Evolutionary conservation across 805 yeast genomes (phyloP), one percentile per base, ranked within the genome.

Genomic region (Barnettozyma sp.): DNA sequence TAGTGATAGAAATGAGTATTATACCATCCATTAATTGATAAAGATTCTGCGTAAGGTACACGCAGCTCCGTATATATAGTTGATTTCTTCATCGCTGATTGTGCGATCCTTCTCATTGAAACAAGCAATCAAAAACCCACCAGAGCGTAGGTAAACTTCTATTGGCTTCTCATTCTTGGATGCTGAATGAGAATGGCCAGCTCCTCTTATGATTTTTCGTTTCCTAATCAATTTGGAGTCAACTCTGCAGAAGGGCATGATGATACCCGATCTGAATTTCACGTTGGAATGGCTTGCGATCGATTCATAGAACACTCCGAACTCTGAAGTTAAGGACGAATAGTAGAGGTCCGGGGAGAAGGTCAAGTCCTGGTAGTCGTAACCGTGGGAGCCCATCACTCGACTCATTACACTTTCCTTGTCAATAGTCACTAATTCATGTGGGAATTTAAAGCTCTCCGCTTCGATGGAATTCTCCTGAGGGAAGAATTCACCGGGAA

Each of bases 161-260:
- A 68, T 45, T 13, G 47, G 46, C 20, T 55, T 41, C 2, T 33
- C 38, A 16, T 29, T 31, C 4, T 16, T 28, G 8, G 25, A 14
- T 42, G n/a, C 43, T 50, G 30, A 22, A 9, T 12, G 9, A 22
- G 24, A 22, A 12, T 6, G n/a, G n/a, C n/a, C n/a, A n/a, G n/a
- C n/a, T n/a, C 31, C 33, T 24, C 34, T 45, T 12, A 42, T 35
- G 27, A 51, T 46, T 36, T 47, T 50, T 24, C 45, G 56, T 42
- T 52, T 63, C 43, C 75, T 58, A 9, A 70, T 67, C 27, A 75
- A 45, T 44, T 61, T 68, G 3, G 74, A 58, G 14, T 59, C 56
- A 23, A 59, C 56, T 36, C 69, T 60, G 48, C 54, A 66, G 43
- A 76, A 70, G 1, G 81, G 77, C 67, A 76, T 65, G 15, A 73